Evolutionary conservation across 2,329 filamentous ascomycete species (phyloP).

Genomic region (Talaromyces sp.): DNA sequence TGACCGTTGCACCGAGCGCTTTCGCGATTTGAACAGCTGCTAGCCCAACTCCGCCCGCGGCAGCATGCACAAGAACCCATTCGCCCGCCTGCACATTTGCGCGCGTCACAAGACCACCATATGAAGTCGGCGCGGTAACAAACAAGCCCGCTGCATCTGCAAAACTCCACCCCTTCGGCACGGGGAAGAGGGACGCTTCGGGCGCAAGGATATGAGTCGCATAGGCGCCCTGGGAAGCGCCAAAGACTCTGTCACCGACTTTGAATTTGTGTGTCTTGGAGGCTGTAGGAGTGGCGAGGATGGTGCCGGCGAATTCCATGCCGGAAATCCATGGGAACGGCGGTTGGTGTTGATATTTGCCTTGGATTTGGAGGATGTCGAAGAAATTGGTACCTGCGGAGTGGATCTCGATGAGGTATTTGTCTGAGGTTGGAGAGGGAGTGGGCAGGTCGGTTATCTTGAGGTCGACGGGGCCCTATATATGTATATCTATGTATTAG

Average conservation of each 20-base stretch:
- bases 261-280: conserved; percentile 60
- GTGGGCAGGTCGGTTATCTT: conserved; percentile 70
- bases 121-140: conserved; percentile 87
- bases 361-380: conserved; percentile 89
- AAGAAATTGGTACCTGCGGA: conserved; percentile 94
- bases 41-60: conserved; percentile 85
- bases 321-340: conserved; percentile 85
- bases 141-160: conserved; percentile 83
- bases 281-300: conserved; percentile 63
- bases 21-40: conserved; percentile 93
- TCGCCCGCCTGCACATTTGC: conserved; percentile 77
- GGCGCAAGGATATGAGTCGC: conserved; percentile 68
- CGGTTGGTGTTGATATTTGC: conserved; percentile 92
- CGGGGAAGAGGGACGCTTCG: conserved; percentile 66
- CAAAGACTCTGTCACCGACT: conserved; percentile 79
- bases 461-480: conserved; percentile 73
- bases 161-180: conserved; percentile 79
- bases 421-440: conserved; percentile 64
- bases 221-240: conserved; percentile 80
- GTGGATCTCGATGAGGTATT: conserved; percentile 85
- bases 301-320: conserved; percentile 77
- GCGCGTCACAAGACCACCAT: conserved; percentile 74
- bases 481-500: neutral
- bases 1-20: conserved; percentile 84
- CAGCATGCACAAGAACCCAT: conserved; percentile 85